These are phyloP conservation scores for Melastoma candidum DNA, from an alignment of 441 rosid genomes.

Conservation along the genomic window DNA sequence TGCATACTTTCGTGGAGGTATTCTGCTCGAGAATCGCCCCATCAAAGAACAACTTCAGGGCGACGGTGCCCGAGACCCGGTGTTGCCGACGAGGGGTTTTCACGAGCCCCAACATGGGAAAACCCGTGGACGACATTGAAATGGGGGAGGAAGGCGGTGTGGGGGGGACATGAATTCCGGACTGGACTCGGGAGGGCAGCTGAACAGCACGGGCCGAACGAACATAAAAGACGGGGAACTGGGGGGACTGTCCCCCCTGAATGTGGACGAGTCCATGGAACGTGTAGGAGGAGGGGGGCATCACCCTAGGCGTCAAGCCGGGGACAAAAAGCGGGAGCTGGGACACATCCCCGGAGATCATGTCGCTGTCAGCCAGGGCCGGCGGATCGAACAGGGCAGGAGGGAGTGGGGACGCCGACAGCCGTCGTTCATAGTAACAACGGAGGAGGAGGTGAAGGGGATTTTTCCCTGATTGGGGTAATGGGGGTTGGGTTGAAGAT, in stretches of 20 bases:
- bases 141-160: slow-evolving; percentile 81
- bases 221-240: slow-evolving; percentile 69
- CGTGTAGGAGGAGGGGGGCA: slow-evolving; percentile 34
- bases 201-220: slow-evolving; percentile 40
- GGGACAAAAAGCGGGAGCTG: slow-evolving; percentile 98
- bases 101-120: slow-evolving; percentile 87
- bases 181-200: slow-evolving; percentile 47
- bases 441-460: not conserved
- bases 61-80: slow-evolving; percentile 49
- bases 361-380: slow-evolving; percentile 76
- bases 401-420: slow-evolving; percentile 31
- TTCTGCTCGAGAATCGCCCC: slow-evolving; percentile 22
- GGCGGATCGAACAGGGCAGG: slow-evolving; percentile 61
- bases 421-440: slow-evolving; percentile 1
- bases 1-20: slow-evolving; percentile 55
- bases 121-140: slow-evolving; percentile 67
- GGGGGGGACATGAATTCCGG: slow-evolving; percentile 65
- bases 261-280: slow-evolving; percentile 59
- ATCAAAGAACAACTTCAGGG: slow-evolving; percentile 60
- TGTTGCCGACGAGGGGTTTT: slow-evolving; percentile 48
- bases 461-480: not conserved
- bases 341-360: slow-evolving; percentile 94
- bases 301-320: slow-evolving; percentile 87
- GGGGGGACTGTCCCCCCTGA: slow-evolving; percentile 53
- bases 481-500: too few species aligned